Conservation (phyloP, 2,329 filamentous ascomycete species). For the Lecanicillium sp. region DNA sequence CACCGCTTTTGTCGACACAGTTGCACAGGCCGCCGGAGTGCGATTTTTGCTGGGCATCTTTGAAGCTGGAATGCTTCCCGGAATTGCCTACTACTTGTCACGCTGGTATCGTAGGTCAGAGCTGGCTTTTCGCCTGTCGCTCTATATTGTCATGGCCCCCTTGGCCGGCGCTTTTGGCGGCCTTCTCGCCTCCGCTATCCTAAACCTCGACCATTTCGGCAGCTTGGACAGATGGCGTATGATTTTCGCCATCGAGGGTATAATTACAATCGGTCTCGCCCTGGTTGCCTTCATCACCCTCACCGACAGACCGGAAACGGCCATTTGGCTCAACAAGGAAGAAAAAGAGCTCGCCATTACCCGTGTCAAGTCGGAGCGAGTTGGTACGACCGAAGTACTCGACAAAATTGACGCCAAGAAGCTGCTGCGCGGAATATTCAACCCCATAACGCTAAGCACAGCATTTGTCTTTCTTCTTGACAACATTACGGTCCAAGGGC, state of each 20-base stretch:
- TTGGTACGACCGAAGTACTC: slow-evolving; percentile 53
- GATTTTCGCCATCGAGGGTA: slow-evolving; percentile 64
- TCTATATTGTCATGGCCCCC: slow-evolving; percentile 65
- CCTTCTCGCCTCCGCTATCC: slow-evolving; percentile 54
- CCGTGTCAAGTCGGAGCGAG: slow-evolving; percentile 59
- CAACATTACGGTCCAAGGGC: slow-evolving; percentile 63
- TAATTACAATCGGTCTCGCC: slow-evolving; percentile 44
- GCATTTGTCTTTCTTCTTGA: slow-evolving; percentile 53
- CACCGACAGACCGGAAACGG: slow-evolving; percentile 61
- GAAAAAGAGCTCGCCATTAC: slow-evolving; percentile 60
- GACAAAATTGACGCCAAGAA: slow-evolving; percentile 55
- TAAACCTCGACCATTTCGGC: slow-evolving; percentile 51
- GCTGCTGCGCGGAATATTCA: slow-evolving; percentile 52
- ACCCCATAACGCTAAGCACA: slow-evolving; percentile 49
- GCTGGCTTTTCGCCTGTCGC: slow-evolving; percentile 55
- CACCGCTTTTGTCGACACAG: slow-evolving; percentile 55
- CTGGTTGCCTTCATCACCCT: slow-evolving; percentile 56
- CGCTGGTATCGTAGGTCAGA: slow-evolving; percentile 65
- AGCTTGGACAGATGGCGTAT: slow-evolving; percentile 52
- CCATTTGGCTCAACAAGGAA: slow-evolving; percentile 54
- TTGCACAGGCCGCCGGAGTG: slow-evolving; percentile 45
- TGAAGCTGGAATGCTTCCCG: slow-evolving; percentile 66
- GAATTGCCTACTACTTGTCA: slow-evolving; percentile 65
- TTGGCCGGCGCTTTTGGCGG: slow-evolving; percentile 66
- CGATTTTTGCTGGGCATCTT: slow-evolving; percentile 62